Conservation (phyloP, 1,284 basidiomycete genomes). For the Meripilus lineatus region DNA sequence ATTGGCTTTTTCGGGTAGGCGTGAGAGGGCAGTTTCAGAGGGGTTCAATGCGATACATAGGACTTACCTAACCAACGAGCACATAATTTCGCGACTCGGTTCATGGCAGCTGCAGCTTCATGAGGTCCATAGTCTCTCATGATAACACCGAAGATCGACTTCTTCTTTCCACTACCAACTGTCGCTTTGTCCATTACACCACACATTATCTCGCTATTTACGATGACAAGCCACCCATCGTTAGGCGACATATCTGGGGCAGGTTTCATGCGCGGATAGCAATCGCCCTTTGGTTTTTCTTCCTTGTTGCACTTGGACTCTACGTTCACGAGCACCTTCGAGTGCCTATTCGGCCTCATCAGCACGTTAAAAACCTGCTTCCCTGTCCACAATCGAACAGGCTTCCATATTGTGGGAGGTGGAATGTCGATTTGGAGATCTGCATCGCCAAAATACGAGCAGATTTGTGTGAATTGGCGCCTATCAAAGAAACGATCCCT, state of each 20-base stretch:
- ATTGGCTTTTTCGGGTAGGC: conserved; percentile 64
- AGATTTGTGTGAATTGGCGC: conserved; percentile 94
- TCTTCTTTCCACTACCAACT: conserved; percentile 98
- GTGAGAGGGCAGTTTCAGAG: not conserved
- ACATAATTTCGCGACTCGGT: conserved; percentile 91
- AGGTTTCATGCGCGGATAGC: conserved; percentile 58
- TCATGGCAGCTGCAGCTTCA: conserved; percentile 95
- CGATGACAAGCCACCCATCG: conserved; percentile 96
- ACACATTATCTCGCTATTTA: conserved; percentile 99
- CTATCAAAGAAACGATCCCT: conserved; percentile 94
- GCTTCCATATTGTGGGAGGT: conserved; percentile 93
- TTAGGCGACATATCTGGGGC: conserved; percentile 90
- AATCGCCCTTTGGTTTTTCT: conserved; percentile 70
- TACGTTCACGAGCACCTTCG: conserved; percentile 88
- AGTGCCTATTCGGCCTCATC: conserved; percentile 90
- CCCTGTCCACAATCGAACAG: conserved; percentile 92
- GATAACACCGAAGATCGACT: conserved; percentile 98
- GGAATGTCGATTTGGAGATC: conserved; percentile 93
- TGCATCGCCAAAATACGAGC: conserved; percentile 92
- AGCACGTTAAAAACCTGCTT: conserved; percentile 98
- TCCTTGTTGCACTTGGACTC: conserved; percentile 96
- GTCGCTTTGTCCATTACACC: conserved; percentile 99
- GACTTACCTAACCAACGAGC: conserved; percentile 86
- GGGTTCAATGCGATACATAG: not conserved
- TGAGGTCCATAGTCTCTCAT: conserved; percentile 95